Conservation (phyloP, 805 yeast genomes). For the Candida jianshihensis region DNA sequence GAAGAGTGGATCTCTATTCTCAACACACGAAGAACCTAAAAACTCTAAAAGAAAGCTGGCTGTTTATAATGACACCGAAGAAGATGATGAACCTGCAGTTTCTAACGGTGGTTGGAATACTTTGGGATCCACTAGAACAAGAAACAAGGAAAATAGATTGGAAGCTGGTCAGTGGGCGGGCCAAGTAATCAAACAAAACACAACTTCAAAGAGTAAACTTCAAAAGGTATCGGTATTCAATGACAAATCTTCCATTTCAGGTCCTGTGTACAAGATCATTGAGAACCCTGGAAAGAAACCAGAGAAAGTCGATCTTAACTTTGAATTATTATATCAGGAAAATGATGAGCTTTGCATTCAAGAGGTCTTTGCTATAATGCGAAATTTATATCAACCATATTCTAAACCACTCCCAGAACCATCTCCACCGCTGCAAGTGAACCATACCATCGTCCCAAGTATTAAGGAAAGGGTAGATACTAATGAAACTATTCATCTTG, state of each 20-base stretch:
- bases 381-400: constrained; percentile 10
- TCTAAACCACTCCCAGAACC: neutral
- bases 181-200: constrained; percentile 42
- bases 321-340: constrained; percentile 43
- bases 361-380: constrained; percentile 51
- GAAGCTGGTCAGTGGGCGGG: constrained; percentile 59
- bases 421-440: neutral
- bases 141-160: constrained; percentile 59
- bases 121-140: constrained; percentile 39
- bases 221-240: constrained; percentile 30
- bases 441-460: neutral
- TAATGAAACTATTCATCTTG: constrained; percentile 19
- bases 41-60: constrained; percentile 14
- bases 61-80: constrained; percentile 14
- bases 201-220: constrained; percentile 9
- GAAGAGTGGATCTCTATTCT: constrained; percentile 28
- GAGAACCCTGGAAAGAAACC: constrained; percentile 50
- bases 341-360: constrained; percentile 52
- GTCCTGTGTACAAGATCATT: constrained; percentile 42
- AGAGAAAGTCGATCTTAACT: constrained; percentile 54
- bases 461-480: neutral
- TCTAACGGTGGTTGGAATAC: constrained; percentile 35
- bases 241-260: constrained; percentile 27
- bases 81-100: constrained; percentile 4
- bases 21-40: constrained; percentile 8